Conservation (phyloP, 169 alveolate species). For the Eimeria tenella region DNA sequence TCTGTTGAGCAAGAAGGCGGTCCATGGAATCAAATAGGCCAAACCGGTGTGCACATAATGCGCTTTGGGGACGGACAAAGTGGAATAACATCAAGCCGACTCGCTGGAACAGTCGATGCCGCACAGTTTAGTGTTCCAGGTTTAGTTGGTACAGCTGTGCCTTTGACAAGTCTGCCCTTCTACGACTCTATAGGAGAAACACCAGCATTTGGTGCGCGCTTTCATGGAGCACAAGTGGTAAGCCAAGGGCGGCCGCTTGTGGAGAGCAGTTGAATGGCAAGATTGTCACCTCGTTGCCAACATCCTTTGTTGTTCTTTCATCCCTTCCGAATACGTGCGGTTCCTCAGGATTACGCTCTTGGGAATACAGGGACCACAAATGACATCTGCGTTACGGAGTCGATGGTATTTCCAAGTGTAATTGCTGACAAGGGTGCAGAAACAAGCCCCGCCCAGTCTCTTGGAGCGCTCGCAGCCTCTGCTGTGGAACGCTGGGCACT, state of each 20-base stretch:
- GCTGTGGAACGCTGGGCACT: conserved; percentile 32
- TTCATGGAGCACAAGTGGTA: conserved; percentile 26
- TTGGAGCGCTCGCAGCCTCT: conserved; percentile 24
- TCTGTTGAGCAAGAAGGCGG: no score
- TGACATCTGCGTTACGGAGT: conserved; percentile 30
- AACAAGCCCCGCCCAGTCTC: conserved; percentile 29
- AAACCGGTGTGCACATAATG: not conserved
- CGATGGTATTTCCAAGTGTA: not conserved
- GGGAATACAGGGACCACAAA: not conserved
- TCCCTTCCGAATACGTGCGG: not conserved
- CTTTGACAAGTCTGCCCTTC: conserved; percentile 10
- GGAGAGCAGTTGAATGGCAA: not conserved
- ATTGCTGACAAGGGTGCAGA: not conserved
- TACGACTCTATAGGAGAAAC: not conserved
- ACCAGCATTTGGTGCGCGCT: conserved; percentile 1
- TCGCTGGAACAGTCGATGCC: not conserved
- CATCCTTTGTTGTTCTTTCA: not conserved
- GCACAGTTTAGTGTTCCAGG: not conserved
- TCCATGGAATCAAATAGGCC: no score
- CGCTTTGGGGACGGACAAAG: not conserved
- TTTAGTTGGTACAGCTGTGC: not conserved
- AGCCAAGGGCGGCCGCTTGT: not conserved
- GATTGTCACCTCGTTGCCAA: not conserved
- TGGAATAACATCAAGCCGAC: not conserved
- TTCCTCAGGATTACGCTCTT: conserved; percentile 19